phyloP scores from a whole-genome alignment of 176 grass and related monocot species.

The Eragrostis curvula region DNA sequence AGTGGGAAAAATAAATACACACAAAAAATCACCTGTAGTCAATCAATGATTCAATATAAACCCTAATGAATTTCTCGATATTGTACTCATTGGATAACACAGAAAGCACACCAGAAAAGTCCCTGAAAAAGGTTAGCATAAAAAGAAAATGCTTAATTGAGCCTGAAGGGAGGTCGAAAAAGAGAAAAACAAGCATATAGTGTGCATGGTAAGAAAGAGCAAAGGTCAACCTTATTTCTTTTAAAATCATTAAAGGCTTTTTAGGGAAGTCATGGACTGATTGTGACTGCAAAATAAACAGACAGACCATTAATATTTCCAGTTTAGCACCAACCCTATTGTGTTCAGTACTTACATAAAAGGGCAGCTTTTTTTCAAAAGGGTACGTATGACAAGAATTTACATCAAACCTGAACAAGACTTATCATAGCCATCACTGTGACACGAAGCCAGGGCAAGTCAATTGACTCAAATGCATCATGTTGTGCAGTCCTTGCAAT shows the following conservation, averaged over 20 bases:
- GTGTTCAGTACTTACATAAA: slow-evolving; percentile 20
- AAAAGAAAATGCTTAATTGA: slow-evolving; percentile 24
- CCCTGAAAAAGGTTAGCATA: slow-evolving; percentile 58
- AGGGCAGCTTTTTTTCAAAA: neutral
- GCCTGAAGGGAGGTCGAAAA: neutral
- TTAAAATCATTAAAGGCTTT: slow-evolving; percentile 79
- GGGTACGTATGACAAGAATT: slow-evolving; percentile 23
- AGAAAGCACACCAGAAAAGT: slow-evolving; percentile 78
- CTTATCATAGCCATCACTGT: slow-evolving; percentile 87
- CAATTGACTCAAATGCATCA: slow-evolving; percentile 65
- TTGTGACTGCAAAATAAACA: slow-evolving; percentile 80
- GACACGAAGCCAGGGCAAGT: slow-evolving; percentile 93
- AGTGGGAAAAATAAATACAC: slow-evolving; percentile 37
- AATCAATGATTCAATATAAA: slow-evolving; percentile 86
- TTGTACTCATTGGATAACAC: slow-evolving; percentile 81
- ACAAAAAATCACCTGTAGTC: slow-evolving; percentile 67
- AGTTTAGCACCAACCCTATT: neutral
- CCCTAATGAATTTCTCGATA: slow-evolving; percentile 66
- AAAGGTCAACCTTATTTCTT: slow-evolving; percentile 65
- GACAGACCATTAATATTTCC: slow-evolving; percentile 5
- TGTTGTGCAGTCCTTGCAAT: slow-evolving; percentile 67
- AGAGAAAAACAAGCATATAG: slow-evolving; percentile 15
- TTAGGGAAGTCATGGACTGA: slow-evolving; percentile 61
- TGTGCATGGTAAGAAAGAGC: slow-evolving; percentile 3
- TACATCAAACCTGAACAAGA: slow-evolving; percentile 75